phyloP scores from a whole-genome alignment of 225 moss, liverwort and hornwort genomes.

The Marchantia paleacea region DNA sequence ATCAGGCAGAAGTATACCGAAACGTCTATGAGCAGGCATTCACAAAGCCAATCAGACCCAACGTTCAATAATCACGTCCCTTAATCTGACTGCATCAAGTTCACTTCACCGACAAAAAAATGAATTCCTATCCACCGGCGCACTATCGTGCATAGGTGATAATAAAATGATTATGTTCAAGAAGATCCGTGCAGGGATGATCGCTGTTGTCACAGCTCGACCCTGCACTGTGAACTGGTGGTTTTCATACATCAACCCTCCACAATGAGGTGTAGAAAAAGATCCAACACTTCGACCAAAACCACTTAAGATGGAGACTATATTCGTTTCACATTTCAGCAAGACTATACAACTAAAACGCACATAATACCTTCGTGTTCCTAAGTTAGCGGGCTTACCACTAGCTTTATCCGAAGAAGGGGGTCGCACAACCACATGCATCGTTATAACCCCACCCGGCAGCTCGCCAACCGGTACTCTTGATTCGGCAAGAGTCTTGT shows the following conservation, averaged over 20 bases:
- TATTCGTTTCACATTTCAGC: too few relatives aligned
- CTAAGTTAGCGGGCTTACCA: constrained; percentile 47
- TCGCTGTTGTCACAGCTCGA: background rate
- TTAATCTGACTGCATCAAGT: too few relatives aligned
- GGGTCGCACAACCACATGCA: constrained; percentile 93
- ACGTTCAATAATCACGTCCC: too few relatives aligned
- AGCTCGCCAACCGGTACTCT: constrained; percentile 92
- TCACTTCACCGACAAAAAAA: background rate
- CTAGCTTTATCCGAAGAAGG: constrained; percentile 76
- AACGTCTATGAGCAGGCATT: background rate
- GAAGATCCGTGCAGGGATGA: background rate
- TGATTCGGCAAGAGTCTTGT: constrained; percentile 88
- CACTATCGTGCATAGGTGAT: background rate
- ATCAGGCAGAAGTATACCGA: constrained; percentile 1
- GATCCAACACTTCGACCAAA: too few relatives aligned
- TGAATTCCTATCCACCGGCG: background rate
- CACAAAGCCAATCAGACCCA: too few relatives aligned
- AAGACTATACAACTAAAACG: too few relatives aligned
- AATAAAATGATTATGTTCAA: too few relatives aligned
- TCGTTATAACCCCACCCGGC: constrained; percentile 94
- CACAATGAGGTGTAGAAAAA: too few relatives aligned
- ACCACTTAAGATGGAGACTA: too few relatives aligned
- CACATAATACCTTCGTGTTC: background rate
- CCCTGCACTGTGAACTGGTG: background rate
- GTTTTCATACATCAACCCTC: background rate